Percentiles rank a stretch among this genome's conserved stretches.
Evolutionary conservation across 495 filamentous ascomycete species (phyloP).

Genomic region (Hamigera avellanea): DNA sequence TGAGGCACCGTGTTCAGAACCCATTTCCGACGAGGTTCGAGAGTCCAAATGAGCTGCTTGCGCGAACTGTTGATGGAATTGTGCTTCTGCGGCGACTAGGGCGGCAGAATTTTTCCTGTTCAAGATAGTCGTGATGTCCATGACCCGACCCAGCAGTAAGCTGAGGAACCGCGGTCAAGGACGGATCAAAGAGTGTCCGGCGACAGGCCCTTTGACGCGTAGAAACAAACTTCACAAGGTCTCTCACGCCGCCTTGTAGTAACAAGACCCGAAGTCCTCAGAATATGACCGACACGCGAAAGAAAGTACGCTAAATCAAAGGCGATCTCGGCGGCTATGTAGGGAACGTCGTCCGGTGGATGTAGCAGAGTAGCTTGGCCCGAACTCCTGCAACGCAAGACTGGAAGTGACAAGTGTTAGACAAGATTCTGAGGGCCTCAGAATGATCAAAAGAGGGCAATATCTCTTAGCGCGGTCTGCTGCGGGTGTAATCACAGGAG

Average conservation of each 20-base stretch:
- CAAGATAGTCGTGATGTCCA: conserved; percentile 63
- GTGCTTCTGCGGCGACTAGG: conserved; percentile 38
- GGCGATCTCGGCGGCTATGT: too few relatives aligned
- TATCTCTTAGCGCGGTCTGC: too few relatives aligned
- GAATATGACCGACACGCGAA: too few relatives aligned
- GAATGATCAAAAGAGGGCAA: too few relatives aligned
- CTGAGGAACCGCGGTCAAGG: conserved; percentile 24
- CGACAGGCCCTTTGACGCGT: conserved; percentile 1
- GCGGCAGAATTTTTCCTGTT: conserved; percentile 51
- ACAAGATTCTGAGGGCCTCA: too few relatives aligned
- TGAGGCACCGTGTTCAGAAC: conserved; percentile 58
- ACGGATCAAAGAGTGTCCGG: conserved; percentile 8
- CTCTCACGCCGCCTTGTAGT: background rate
- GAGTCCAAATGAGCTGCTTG: conserved; percentile 32
- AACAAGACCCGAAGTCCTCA: conserved; percentile 1
- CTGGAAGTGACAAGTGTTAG: too few relatives aligned
- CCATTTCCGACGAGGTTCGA: conserved; percentile 38
- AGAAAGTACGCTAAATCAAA: too few relatives aligned
- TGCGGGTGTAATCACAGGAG: too few relatives aligned
- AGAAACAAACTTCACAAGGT: background rate
- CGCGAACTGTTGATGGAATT: conserved; percentile 40
- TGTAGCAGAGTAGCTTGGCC: too few relatives aligned
- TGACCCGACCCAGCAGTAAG: conserved; percentile 34
- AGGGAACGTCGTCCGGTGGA: too few relatives aligned
- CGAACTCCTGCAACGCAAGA: too few relatives aligned